phyloP scores from a whole-genome alignment of 352 stramenopile genomes.

The Achlya hypogyna region DNA sequence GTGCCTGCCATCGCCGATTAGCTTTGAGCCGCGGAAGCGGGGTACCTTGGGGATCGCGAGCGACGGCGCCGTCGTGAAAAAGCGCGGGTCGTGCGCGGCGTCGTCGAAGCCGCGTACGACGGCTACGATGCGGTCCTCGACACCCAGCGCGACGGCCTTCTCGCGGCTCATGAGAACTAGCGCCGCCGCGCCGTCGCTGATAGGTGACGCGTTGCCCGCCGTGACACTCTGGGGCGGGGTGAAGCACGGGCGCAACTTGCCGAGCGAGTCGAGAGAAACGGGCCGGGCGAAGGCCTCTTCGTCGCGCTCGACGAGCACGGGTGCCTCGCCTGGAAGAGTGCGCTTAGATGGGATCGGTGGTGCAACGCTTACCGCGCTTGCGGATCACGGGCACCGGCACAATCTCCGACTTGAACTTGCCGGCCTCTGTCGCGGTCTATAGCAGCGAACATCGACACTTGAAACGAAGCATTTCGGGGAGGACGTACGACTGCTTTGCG shows the following conservation, averaged over 20 bases:
- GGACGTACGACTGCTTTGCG: constrained; percentile 38
- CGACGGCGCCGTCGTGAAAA: constrained; percentile 95
- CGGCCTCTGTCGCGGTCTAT: constrained; percentile 22
- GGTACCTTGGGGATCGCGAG: constrained; percentile 83
- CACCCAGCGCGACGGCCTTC: constrained; percentile 72
- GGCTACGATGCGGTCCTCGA: constrained; percentile 49
- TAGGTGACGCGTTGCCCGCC: constrained; percentile 92
- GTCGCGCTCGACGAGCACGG: constrained; percentile 45
- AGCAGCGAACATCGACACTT: neutral
- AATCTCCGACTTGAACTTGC: constrained; percentile 87
- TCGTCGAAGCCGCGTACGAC: constrained; percentile 77
- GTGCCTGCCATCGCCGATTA: constrained; percentile 36
- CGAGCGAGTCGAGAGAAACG: constrained; percentile 80
- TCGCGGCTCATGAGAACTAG: constrained; percentile 93
- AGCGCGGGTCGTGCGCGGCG: constrained; percentile 81
- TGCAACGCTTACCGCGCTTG: constrained; percentile 5
- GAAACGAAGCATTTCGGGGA: neutral
- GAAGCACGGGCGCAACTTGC: constrained; percentile 88
- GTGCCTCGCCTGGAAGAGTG: neutral
- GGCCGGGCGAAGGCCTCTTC: constrained; percentile 77
- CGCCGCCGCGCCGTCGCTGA: constrained; percentile 96
- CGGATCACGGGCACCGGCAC: constrained; percentile 73
- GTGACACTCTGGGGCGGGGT: constrained; percentile 95
- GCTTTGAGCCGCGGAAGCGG: neutral
- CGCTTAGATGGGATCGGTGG: neutral